A percentile compares a stretch with the other conserved stretches of the same genome.
These are phyloP conservation scores for Ogataea hybrid DNA, from an alignment of 1,139 yeast genomes.

Conservation along the genomic window DNA sequence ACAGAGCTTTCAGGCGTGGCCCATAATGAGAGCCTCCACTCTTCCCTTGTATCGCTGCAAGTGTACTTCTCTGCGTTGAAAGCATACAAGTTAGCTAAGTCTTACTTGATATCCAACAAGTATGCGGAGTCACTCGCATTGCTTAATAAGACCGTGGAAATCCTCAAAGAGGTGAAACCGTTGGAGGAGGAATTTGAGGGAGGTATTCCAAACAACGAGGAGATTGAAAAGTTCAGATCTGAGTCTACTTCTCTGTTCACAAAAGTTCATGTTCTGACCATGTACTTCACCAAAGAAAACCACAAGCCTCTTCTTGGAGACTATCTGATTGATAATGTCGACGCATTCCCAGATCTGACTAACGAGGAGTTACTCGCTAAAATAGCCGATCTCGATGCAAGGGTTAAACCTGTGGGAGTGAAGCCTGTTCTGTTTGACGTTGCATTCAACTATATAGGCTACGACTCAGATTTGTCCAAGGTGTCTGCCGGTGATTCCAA, in stretches of 20 bases:
- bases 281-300: conserved; percentile 37
- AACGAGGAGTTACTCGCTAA: conserved; percentile 38
- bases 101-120: conserved; percentile 46
- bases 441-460: conserved; percentile 77
- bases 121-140: conserved; percentile 58
- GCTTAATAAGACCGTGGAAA: conserved; percentile 37
- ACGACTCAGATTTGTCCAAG: conserved; percentile 30
- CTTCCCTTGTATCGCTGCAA: conserved; percentile 50
- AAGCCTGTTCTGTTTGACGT: conserved; percentile 91
- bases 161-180: conserved; percentile 17
- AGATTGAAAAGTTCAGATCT: conserved; percentile 33
- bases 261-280: conserved; percentile 52
- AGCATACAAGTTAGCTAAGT: conserved; percentile 45
- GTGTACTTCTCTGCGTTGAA: conserved; percentile 47
- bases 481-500: conserved; percentile 1
- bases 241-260: conserved; percentile 35
- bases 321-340: conserved; percentile 48
- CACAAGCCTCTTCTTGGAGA: conserved; percentile 17
- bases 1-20: conserved; percentile 88
- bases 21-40: conserved; percentile 68
- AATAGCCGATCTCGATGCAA: conserved; percentile 45
- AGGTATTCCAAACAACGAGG: conserved; percentile 36
- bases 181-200: conserved; percentile 30
- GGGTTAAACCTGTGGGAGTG: conserved; percentile 55
- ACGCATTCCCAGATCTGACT: conserved; percentile 41